Base-by-base conservation (phyloP, 129 eudicot genomes). In the Pittosporum tobira region DNA sequence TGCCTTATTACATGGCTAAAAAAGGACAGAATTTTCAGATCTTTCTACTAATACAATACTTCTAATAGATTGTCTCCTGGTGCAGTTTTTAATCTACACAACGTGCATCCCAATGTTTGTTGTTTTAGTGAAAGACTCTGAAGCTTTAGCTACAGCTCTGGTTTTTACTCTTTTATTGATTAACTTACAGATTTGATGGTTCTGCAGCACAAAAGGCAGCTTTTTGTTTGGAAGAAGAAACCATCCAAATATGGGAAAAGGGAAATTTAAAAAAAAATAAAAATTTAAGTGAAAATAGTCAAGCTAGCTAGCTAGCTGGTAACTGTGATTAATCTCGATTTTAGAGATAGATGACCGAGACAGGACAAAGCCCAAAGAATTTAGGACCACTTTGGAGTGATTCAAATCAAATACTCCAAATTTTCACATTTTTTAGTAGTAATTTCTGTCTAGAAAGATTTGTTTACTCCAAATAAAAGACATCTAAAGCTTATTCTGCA, bases 191-290 rank as follows among this genome's bases (percentile, higher is more conserved):
- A 78, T 75, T 86, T 78, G 85, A 72, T 74, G 71, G 62, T 72
- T 75, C 76, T 83, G 84, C 74, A 62, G 42, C 64, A 70, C 59
- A 69, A 63, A 63, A 9, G 42, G 53, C 76, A 75, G 72, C 81
- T 75, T 79, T 70, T 72, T 68, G 68, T 69, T 45, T 74, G 68
- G 78, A 59, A 72, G 70, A 59, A 56, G 16, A 65, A 68, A 70
- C 68, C 79, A 63, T 63, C 65, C 67, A 55, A 52, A 23, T 46
- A 58, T 38, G 63, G 63, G 13, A 40, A n/a, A 23, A 58, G 49
- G 49, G 23, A 47, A n/a, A n/a, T n/a, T n/a, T n/a, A n/a, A n/a
- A n/a, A n/a, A 36, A 0, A 36, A 40, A 38, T 31, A 56, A 56
- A 19, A n/a, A n/a, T 28, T n/a, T 23, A 28, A 53, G 37, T 53